These are phyloP conservation scores for Dactylellina parvicollis DNA, from an alignment of 2,329 filamentous ascomycete species.

Conservation along the genomic window DNA sequence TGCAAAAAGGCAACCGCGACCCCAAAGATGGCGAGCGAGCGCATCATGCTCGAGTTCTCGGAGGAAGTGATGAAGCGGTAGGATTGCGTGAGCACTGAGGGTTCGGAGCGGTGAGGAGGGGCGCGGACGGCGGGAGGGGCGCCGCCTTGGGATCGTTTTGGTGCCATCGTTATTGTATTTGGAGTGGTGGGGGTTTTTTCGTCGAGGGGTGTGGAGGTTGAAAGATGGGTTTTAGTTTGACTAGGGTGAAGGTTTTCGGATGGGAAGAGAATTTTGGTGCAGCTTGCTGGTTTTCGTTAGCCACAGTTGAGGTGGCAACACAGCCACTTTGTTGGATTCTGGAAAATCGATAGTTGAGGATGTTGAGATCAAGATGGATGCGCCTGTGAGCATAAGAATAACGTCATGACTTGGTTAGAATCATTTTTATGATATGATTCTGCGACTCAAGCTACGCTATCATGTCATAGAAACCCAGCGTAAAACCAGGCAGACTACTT, in stretches of 20 bases:
- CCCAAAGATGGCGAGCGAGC: slow-evolving; percentile 33
- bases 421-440: too few relatives aligned
- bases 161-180: slow-evolving; percentile 19
- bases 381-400: too few relatives aligned
- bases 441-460: too few relatives aligned
- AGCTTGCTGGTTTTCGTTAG: not conserved
- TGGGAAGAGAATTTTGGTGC: slow-evolving; percentile 5
- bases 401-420: too few relatives aligned
- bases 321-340: slow-evolving; percentile 41
- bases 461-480: too few relatives aligned
- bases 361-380: too few relatives aligned
- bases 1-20: slow-evolving; percentile 43
- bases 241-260: not conserved
- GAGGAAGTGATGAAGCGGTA: slow-evolving; percentile 50
- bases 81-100: slow-evolving; percentile 35
- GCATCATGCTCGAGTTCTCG: slow-evolving; percentile 44
- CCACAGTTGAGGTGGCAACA: not conserved
- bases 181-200: not conserved
- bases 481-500: too few relatives aligned
- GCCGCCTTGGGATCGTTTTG: slow-evolving; percentile 25
- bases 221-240: not conserved
- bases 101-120: slow-evolving; percentile 21
- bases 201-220: not conserved
- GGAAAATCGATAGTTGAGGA: too few relatives aligned
- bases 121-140: slow-evolving; percentile 39